phyloP scores from a whole-genome alignment of 2,329 filamentous ascomycete genomes.

The Rachicladosporium sp. region DNA sequence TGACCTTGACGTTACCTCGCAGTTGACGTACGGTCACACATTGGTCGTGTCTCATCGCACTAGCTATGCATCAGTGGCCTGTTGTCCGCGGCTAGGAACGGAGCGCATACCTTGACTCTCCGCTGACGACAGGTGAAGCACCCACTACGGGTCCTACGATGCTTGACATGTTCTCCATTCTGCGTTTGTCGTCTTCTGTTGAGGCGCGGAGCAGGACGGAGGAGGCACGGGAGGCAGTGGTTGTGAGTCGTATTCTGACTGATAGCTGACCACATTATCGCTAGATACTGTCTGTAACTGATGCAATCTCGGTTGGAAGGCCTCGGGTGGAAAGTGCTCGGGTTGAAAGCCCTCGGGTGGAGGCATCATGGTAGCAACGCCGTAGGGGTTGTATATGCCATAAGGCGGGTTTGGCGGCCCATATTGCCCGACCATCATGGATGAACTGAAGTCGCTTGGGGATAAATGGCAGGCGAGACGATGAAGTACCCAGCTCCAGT shows the following conservation, averaged over 20 bases:
- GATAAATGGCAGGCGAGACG: no score
- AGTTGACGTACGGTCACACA: conserved; percentile 58
- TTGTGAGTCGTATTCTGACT: conserved; percentile 16
- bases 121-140: conserved; percentile 86
- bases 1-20: no score
- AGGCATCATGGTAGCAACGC: conserved; percentile 18
- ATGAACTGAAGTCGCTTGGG: no score
- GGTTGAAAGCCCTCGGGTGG: conserved; percentile 9
- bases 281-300: conserved; percentile 21
- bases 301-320: conserved; percentile 14
- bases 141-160: conserved; percentile 82
- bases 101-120: conserved; percentile 55
- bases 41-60: conserved; percentile 82
- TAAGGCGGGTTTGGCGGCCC: conserved; percentile 8
- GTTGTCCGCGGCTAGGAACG: not conserved
- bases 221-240: conserved; percentile 13
- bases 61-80: conserved; percentile 27
- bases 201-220: conserved; percentile 10
- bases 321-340: conserved; percentile 16
- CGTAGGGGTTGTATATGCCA: conserved; percentile 12
- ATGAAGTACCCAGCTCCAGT: no score
- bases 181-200: conserved; percentile 15
- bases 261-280: conserved; percentile 21
- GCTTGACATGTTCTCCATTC: conserved; percentile 63
- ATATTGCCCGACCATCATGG: conserved; percentile 19